Percentiles rank a stretch among this genome's conserved stretches.
Conservation (phyloP, 352 stramenopile species). For the Globisporangium takayamanum region DNA sequence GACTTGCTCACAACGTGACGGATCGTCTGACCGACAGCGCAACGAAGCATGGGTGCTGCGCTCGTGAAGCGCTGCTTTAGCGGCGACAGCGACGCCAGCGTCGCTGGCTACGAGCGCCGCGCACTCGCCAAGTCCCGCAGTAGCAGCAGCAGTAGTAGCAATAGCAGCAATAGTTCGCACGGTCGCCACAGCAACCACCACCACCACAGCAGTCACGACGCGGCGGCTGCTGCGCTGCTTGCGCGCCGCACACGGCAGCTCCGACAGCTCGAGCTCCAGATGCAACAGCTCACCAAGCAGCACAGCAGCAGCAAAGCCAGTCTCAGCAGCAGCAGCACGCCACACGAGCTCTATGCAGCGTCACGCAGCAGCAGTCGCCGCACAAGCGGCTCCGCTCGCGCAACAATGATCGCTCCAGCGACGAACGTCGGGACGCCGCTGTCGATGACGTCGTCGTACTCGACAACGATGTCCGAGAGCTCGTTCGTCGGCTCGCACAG, state of each 20-base stretch:
- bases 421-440: conserved; percentile 4
- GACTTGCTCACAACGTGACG: not conserved
- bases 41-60: conserved; percentile 23
- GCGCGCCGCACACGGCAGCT: conserved; percentile 8
- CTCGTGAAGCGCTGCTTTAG: conserved; percentile 31
- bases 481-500: conserved; percentile 25
- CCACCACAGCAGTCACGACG: not conserved
- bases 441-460: conserved; percentile 15
- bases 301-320: conserved; percentile 2
- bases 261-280: conserved; percentile 13
- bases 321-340: conserved; percentile 5
- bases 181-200: too few species aligned
- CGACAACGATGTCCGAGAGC: conserved; percentile 33
- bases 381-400: not conserved
- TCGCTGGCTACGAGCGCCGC: not conserved
- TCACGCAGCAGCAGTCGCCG: not conserved
- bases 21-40: not conserved
- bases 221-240: conserved; percentile 3
- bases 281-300: conserved; percentile 10
- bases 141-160: not conserved
- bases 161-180: not conserved
- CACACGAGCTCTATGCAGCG: not conserved
- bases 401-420: not conserved
- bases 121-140: not conserved
- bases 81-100: conserved; percentile 9